Conservation (phyloP, 768 basidiomycete genomes). For the Boletus barrowsii region DNA sequence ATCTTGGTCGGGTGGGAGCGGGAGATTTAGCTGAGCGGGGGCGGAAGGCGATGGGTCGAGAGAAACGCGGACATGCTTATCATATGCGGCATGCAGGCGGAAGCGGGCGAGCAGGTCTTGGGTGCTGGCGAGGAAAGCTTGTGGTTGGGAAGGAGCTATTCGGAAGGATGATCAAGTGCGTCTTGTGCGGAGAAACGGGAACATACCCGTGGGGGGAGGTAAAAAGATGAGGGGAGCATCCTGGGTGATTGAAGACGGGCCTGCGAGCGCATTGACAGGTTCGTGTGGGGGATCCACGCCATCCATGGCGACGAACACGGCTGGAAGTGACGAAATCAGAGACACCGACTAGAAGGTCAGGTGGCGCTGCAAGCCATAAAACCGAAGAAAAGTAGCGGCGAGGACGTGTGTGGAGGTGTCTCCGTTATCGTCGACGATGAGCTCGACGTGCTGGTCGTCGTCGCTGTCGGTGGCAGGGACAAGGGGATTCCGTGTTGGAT, state of each 20-base stretch:
- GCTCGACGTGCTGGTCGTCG: conserved; percentile 27
- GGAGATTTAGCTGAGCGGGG: conserved; percentile 31
- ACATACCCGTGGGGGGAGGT: conserved; percentile 33
- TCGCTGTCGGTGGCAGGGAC: conserved; percentile 35
- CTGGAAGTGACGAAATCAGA: conserved; percentile 24
- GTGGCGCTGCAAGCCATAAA: conserved; percentile 17
- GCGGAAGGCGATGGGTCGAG: conserved; percentile 29
- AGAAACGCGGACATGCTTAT: conserved; percentile 72
- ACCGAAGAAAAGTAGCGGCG: background rate
- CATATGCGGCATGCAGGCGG: conserved; percentile 68
- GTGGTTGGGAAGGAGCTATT: conserved; percentile 32
- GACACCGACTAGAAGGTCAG: conserved; percentile 12
- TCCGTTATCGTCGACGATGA: conserved; percentile 31
- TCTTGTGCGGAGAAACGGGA: background rate
- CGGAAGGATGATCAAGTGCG: conserved; percentile 18
- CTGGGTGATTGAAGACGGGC: conserved; percentile 47
- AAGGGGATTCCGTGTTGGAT: conserved; percentile 35
- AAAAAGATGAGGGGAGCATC: conserved; percentile 24
- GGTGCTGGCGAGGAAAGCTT: conserved; percentile 60
- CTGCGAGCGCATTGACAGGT: conserved; percentile 57
- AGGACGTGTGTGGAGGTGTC: background rate
- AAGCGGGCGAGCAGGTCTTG: conserved; percentile 77
- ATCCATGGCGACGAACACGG: conserved; percentile 28
- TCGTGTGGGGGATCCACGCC: conserved; percentile 24
- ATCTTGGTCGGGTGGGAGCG: conserved; percentile 51